Conservation (phyloP, 306 rosid genomes). For the Cyamopsis tetragonoloba region DNA sequence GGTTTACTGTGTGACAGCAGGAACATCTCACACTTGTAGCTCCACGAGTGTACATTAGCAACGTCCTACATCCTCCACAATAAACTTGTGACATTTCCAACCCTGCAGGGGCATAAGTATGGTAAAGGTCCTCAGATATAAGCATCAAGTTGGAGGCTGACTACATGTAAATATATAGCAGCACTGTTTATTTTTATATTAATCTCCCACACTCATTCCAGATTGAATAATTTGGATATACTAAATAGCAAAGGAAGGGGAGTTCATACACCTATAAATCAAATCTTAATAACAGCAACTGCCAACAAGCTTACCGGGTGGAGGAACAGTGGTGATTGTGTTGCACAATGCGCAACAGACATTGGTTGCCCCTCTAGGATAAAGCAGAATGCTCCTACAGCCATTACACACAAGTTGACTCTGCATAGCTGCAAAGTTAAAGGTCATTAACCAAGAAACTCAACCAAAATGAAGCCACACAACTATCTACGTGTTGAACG, state of each 20-base stretch:
- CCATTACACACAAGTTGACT: slow-evolving; percentile 93
- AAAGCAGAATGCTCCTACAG: slow-evolving; percentile 85
- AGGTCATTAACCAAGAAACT: slow-evolving; percentile 17
- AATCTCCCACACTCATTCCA: not conserved
- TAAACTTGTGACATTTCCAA: slow-evolving; percentile 89
- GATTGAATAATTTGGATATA: not conserved
- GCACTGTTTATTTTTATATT: not conserved
- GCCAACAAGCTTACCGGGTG: slow-evolving; percentile 56
- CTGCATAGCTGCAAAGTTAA: slow-evolving; percentile 79
- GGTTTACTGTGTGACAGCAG: slow-evolving; percentile 87
- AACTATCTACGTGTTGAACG: not conserved
- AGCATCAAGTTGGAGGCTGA: not conserved
- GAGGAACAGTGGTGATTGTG: slow-evolving; percentile 75
- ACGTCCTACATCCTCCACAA: slow-evolving; percentile 95
- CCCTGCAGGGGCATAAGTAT: slow-evolving; percentile 47
- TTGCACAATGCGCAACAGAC: slow-evolving; percentile 94
- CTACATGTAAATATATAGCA: not conserved
- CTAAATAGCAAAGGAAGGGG: not conserved
- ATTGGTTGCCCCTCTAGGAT: slow-evolving; percentile 92
- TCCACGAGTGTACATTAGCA: slow-evolving; percentile 85
- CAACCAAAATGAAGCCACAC: slow-evolving; percentile 20
- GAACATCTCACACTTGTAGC: slow-evolving; percentile 98
- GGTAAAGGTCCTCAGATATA: slow-evolving; percentile 1
- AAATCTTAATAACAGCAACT: not conserved
- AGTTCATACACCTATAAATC: not conserved